Evolutionary conservation across 495 filamentous ascomycete genomes (phyloP).

Genomic region (Terfezia boudieri): DNA sequence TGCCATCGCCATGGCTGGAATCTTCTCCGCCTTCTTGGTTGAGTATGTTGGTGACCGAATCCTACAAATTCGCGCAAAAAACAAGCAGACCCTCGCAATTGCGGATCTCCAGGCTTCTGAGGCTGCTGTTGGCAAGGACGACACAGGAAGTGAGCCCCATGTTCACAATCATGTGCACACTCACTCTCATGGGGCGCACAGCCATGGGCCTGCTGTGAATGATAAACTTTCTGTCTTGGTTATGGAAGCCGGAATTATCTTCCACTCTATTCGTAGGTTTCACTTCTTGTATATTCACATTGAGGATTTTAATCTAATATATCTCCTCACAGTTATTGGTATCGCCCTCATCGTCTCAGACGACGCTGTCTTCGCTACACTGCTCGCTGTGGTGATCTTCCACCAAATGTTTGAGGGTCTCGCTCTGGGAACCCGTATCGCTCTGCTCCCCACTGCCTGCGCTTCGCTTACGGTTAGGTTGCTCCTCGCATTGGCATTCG

Average conservation of each 20-base stretch:
- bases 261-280: constrained; percentile 39
- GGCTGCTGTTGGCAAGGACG: not conserved
- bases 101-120: constrained; percentile 2
- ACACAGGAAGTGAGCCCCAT: not conserved
- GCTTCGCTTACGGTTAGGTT: constrained; percentile 21
- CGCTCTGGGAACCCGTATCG: constrained; percentile 51
- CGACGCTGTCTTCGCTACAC: constrained; percentile 32
- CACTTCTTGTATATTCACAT: not conserved
- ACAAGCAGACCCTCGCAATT: not conserved
- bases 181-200: not conserved
- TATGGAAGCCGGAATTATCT: constrained; percentile 48
- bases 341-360: constrained; percentile 34
- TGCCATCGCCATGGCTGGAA: constrained; percentile 40
- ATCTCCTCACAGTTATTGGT: constrained; percentile 27
- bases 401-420: constrained; percentile 63
- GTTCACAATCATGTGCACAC: constrained; percentile 20
- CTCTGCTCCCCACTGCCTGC: constrained; percentile 24
- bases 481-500: constrained; percentile 28
- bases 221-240: constrained; percentile 37
- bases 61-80: constrained; percentile 9
- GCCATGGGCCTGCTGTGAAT: constrained; percentile 8
- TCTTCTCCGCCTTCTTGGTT: constrained; percentile 38
- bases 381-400: constrained; percentile 37
- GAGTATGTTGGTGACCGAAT: constrained; percentile 36
- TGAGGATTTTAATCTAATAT: too few species aligned